Evolutionary conservation across 805 yeast species (phyloP), one percentile per base, ranked within the genome.

Genomic region (Priceomyces melissophilus): DNA sequence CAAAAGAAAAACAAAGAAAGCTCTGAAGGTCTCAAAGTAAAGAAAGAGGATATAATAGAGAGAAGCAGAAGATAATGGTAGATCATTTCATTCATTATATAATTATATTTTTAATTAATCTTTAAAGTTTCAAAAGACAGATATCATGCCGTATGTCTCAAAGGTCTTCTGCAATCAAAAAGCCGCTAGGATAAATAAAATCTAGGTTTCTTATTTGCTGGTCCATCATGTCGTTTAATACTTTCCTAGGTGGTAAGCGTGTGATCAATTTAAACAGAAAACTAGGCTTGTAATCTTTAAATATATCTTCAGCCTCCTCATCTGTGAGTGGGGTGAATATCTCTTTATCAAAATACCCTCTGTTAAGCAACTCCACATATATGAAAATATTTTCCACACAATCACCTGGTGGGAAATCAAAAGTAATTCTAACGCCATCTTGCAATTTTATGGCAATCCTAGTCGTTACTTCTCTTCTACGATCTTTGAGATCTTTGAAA

Each of bases 361-460:
- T 78, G 58, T 41, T 45, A 11, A 50, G 37, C 38, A 68, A 42
- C 44, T 65, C 72, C 11, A 68, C 69, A 37, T 58, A 67, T 16
- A 52, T 49, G 39, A 63, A 69, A 1, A 69, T 48, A 40, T 63
- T 68, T 20, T 55, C 61, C 3, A 69, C 52, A 2, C 42, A 46
- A 35, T 44, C 41, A 5, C 53, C 57, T 4, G 60, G 56, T 1
- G 72, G 69, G 47, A 68, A 67, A 23, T 42, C 48, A 11, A 55
- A 41, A 0, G 66, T 62, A 4, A 78, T 55, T 43, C 96, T 74
- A 37, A 68, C 69, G 2, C 95, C 95, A 43, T 70, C 63, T 1
- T 75, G 74, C 31, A 87, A 55, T 48, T 91, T 74, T 8, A 91
- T 74, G 1, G 93, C 90, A 2, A 91, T 67, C 30, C 84, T 75